A percentile compares a stretch with the other conserved stretches of the same genome.
These are phyloP conservation scores for Trichoderma sp. DNA, from an alignment of 2,329 filamentous ascomycete species.

Conservation along the genomic window DNA sequence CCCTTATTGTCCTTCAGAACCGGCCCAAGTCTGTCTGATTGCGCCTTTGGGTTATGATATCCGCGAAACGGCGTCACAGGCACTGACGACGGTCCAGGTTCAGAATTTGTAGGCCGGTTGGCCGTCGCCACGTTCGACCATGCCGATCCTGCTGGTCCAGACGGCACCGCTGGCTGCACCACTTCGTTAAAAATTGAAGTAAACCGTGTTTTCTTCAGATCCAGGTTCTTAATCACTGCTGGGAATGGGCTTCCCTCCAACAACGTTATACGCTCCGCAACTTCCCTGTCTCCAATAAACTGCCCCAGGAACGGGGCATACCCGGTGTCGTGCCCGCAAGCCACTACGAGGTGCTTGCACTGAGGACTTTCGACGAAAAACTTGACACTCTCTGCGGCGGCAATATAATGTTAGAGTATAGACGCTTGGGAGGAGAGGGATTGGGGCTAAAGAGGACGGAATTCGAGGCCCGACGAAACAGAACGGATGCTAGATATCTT, in stretches of 20 bases:
- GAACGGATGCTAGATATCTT: not conserved
- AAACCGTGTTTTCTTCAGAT: not conserved
- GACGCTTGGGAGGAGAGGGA: not conserved
- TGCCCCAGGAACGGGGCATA: constrained; percentile 9
- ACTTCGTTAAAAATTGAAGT: not conserved
- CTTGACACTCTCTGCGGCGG: not conserved
- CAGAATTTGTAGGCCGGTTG: not conserved
- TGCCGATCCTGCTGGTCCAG: not conserved
- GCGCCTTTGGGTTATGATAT: not conserved
- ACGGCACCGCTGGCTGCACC: not conserved
- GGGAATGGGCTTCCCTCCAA: not conserved
- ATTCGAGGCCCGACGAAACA: not conserved
- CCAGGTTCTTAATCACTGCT: not conserved
- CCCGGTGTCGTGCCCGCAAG: constrained; percentile 10
- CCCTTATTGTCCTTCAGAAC: not conserved
- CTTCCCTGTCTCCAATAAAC: constrained; percentile 3
- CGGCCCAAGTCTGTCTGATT: not conserved
- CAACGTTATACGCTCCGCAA: not conserved
- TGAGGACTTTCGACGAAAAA: constrained; percentile 9
- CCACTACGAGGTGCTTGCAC: constrained; percentile 10
- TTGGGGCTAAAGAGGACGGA: too few species aligned
- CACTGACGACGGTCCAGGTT: not conserved
- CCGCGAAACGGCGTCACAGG: not conserved
- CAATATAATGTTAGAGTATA: not conserved
- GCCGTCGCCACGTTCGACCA: not conserved